Conservation (phyloP, 164 flowering plant genomes). For the Vitis cinerea region DNA sequence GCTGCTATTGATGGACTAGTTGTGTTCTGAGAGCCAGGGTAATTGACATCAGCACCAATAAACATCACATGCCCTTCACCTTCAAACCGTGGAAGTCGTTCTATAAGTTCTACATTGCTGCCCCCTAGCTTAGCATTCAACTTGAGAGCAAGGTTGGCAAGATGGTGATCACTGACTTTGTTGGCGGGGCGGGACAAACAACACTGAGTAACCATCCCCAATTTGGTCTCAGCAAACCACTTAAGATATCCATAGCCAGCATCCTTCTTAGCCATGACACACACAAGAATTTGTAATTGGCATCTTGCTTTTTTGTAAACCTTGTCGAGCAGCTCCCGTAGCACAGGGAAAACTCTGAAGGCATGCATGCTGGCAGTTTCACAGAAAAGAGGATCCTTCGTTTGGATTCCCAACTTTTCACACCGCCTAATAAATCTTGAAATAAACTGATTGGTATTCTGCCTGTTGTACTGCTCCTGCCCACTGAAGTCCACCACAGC, state of each 20-base stretch:
- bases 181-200: slow-evolving; percentile 42
- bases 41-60: slow-evolving; percentile 29
- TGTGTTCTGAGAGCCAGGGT: too few species aligned
- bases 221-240: slow-evolving; percentile 61
- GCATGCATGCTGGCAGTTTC: slow-evolving; percentile 25
- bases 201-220: slow-evolving; percentile 77
- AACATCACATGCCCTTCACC: slow-evolving; percentile 56
- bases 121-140: slow-evolving; percentile 89
- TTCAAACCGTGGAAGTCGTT: slow-evolving; percentile 42
- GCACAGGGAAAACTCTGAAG: slow-evolving; percentile 22
- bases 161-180: slow-evolving; percentile 46
- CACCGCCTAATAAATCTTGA: slow-evolving; percentile 29
- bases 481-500: slow-evolving; percentile 48
- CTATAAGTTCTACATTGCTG: slow-evolving; percentile 58
- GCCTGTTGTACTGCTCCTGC: not conserved
- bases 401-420: slow-evolving; percentile 34
- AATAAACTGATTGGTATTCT: slow-evolving; percentile 28
- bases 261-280: slow-evolving; percentile 56
- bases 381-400: slow-evolving; percentile 32
- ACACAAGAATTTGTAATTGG: slow-evolving; percentile 52
- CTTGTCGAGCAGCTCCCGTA: slow-evolving; percentile 30
- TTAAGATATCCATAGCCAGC: slow-evolving; percentile 70
- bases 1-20: slow-evolving; percentile 72
- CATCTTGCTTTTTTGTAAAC: slow-evolving; percentile 10
- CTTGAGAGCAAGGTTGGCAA: slow-evolving; percentile 70